phyloP scores from a whole-genome alignment of 73 alveolate genomes.

The Breviolum minutum region DNA sequence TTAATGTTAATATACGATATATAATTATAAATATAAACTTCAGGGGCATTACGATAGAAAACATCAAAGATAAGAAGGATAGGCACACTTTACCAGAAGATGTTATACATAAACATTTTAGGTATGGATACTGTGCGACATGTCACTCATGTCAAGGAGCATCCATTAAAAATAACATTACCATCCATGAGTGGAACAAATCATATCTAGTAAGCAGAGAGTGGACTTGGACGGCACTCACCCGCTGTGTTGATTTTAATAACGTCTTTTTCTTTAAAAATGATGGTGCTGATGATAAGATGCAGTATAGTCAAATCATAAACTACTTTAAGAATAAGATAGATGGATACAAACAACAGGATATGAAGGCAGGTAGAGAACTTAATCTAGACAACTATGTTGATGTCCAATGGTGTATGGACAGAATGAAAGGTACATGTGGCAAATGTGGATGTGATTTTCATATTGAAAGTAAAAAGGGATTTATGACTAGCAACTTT shows the following conservation, averaged over 20 bases:
- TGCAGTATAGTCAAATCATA: not conserved
- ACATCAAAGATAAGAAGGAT: not conserved
- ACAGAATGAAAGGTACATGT: not conserved
- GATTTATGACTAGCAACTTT: not conserved
- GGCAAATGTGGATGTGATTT: slow-evolving; percentile 1
- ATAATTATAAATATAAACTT: not conserved
- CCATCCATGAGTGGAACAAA: not conserved
- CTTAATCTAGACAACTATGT: not conserved
- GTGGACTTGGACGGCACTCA: not conserved
- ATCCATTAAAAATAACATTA: not conserved
- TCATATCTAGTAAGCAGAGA: not conserved
- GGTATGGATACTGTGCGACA: not conserved
- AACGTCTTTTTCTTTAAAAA: not conserved
- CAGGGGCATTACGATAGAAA: not conserved
- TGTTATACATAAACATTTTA: no score
- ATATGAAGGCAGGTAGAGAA: not conserved
- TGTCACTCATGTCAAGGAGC: not conserved
- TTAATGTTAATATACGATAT: not conserved
- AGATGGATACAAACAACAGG: not conserved
- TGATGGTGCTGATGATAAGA: not conserved
- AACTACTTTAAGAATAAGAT: not conserved
- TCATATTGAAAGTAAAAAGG: not conserved
- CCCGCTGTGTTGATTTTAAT: not conserved
- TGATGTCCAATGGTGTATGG: not conserved
- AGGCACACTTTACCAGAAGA: no score